Conservation (phyloP, 805 yeast genomes). For the Ogataea thermomethanolica region DNA sequence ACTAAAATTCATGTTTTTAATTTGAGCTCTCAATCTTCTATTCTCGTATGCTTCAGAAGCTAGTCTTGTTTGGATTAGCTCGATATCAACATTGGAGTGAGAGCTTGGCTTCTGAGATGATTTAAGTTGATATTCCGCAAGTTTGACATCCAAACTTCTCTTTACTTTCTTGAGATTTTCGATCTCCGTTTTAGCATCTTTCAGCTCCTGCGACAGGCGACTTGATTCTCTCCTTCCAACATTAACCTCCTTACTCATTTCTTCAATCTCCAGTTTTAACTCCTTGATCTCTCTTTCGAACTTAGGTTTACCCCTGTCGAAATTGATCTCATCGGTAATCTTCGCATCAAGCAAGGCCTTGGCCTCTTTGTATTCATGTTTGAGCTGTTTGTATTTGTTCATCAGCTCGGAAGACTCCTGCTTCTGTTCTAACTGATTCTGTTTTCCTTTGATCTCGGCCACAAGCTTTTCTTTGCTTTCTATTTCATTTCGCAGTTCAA, state of each 20-base stretch:
- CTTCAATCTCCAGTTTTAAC: constrained; percentile 31
- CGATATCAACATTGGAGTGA: constrained; percentile 42
- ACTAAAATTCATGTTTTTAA: constrained; percentile 33
- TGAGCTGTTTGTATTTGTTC: constrained; percentile 37
- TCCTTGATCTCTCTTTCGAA: constrained; percentile 39
- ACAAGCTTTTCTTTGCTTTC: not conserved
- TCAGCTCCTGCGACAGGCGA: constrained; percentile 26
- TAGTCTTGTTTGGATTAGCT: constrained; percentile 58
- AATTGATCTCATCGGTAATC: constrained; percentile 40
- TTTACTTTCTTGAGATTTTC: constrained; percentile 32
- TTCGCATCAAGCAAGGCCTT: constrained; percentile 40
- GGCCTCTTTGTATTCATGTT: constrained; percentile 44
- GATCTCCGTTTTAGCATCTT: constrained; percentile 32
- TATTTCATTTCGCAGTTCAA: not conserved
- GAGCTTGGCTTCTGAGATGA: constrained; percentile 25
- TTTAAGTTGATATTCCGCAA: constrained; percentile 33
- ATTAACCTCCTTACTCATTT: constrained; percentile 28
- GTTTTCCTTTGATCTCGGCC: not conserved
- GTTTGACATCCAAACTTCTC: constrained; percentile 29
- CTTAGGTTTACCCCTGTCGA: constrained; percentile 43
- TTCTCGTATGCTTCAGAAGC: constrained; percentile 62
- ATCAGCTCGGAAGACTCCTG: constrained; percentile 14
- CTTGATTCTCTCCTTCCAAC: constrained; percentile 26
- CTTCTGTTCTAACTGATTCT: not conserved
- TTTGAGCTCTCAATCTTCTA: constrained; percentile 43